A percentile compares a stretch with the other conserved stretches of the same genome.
Conservation (phyloP, 2,329 filamentous ascomycete species). For the Colletotrichum eleusines region DNA sequence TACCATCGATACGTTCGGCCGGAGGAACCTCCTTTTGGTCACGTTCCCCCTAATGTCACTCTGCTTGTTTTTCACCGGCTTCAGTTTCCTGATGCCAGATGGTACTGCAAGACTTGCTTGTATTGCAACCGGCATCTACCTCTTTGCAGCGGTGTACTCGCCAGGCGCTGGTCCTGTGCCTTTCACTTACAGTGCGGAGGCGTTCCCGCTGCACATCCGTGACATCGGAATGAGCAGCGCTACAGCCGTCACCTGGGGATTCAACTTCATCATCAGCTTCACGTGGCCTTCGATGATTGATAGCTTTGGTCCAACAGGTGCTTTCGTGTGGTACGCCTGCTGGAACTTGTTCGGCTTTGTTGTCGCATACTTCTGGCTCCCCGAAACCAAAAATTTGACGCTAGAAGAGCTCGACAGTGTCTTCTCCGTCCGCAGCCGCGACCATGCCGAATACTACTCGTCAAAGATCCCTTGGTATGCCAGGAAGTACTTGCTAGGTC, state of each 20-base stretch:
- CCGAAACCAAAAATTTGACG: conserved; percentile 52
- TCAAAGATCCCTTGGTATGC: conserved; percentile 50
- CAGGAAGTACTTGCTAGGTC: conserved; percentile 48
- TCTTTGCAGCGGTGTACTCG: conserved; percentile 57
- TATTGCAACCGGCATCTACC: conserved; percentile 54
- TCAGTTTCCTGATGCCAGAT: conserved; percentile 59
- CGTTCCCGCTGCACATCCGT: conserved; percentile 68
- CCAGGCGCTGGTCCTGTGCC: conserved; percentile 69
- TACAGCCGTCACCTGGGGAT: conserved; percentile 56
- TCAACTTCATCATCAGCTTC: conserved; percentile 55
- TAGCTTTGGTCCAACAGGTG: conserved; percentile 49
- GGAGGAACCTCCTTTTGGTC: conserved; percentile 66
- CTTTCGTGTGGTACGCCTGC: conserved; percentile 55
- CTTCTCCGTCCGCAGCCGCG: conserved; percentile 49
- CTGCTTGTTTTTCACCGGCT: conserved; percentile 65
- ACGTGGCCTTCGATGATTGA: conserved; percentile 48
- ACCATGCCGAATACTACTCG: conserved; percentile 49
- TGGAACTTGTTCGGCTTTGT: conserved; percentile 53
- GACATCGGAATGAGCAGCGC: conserved; percentile 64
- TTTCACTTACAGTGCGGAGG: conserved; percentile 71
- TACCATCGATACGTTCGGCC: conserved; percentile 70
- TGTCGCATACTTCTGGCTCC: conserved; percentile 51
- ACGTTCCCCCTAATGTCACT: conserved; percentile 70
- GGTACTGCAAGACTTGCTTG: conserved; percentile 47
- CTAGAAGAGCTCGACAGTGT: conserved; percentile 52